Base-by-base conservation (phyloP, 257 asterid species). In the Rehmannia glutinosa region DNA sequence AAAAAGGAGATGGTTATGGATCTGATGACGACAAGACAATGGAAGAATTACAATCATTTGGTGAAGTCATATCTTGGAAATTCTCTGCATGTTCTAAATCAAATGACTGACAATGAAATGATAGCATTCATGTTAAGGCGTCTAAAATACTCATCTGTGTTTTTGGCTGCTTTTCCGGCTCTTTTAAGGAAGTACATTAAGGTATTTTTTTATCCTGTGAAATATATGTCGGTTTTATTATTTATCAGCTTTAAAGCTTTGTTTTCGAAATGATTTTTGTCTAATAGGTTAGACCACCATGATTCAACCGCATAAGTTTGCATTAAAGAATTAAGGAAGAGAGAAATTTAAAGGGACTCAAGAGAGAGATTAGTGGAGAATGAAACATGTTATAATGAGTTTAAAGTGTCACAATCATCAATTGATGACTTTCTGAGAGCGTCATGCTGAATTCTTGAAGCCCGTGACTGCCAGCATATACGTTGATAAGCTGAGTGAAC, bases 61-160 rank as follows among this genome's bases (percentile, higher is more conserved):
- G 97, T 88, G 80, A 91, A 94, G 75, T 94, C 97, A n/a, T 91
- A 88, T 80, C 99, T 94, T 28, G 99, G 96, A 51, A 91, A 94
- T 71, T 70, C 96, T 65, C 77, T 94, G 73, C 97, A 91, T 76
- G 85, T 86, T 54, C 72, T 91, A 73, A 94, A 88, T 81, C 99
- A 94, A 79, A 87, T 91, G 99, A 94, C 96, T 0, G 97, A 94
- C 73, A 81, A 81, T 39, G 87, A 85, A 72, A 94, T 94, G 97
- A 87, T 91, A 71, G 87, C 95, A 5, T 88, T 87, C 80, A 84
- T 88, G 73, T 76, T 91, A 60, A 72, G 85, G 64, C 87, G 95
- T 49, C 75, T 94, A 42, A 83, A 86, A 62, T 71, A 73, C 75
- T 94, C 99, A 1, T 74, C 87, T 17, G 61, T 91, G 36, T 81